Evolutionary conservation across 495 filamentous ascomycete genomes (phyloP), one percentile per base, ranked within the genome.

Genomic region (Tetracladium marchalianum): DNA sequence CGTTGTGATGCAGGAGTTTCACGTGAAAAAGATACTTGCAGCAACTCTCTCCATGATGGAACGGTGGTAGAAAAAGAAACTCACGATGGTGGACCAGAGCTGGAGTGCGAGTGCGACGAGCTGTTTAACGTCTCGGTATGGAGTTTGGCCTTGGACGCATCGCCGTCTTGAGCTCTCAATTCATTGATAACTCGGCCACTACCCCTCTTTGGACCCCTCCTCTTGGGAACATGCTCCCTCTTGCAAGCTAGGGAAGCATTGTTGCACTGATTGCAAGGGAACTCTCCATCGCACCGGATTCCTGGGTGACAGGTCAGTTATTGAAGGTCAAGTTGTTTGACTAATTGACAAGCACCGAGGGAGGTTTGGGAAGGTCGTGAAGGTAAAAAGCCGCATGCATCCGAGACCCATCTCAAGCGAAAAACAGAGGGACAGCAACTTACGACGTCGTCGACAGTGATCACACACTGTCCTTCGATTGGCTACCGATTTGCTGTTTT

Each of bases 181-280:
- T 58, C 54, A 51, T 63, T 55, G 33, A 66, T 62, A 1, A 66
- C 59, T 44, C 56, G 50, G 5, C 62, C 62, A 44, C 50, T 58
- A 16, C 62, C 62, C 15, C 52, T 51, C 42, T 64, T 66, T 1
- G 63, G 63, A 24, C 61, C 63, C 24, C 61, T 47, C 42, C 58
- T 62, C 13, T 57, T 52, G 1, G 61, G 63, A n/a, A 64, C 54
- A 49, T 66, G 61, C 7, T 64, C 58, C 35, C 63, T 55, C 50
- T 59, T 66, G 52, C 63, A 66, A 27, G 36, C 38, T 39, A 66
- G 44, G 5, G 43, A 41, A 9, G 61, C 59, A 49, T 47, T 49
- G 31, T 41, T 36, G 41, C 63, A 66, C 42, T 59, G 63, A 34
- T 58, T 50, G 44, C 61, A 66, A 5, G 61, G 63, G 13, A 50